A percentile compares a stretch with the other conserved stretches of the same genome.
These are phyloP conservation scores for Picea glauca DNA, from an alignment of 75 land plant species.

Conservation along the genomic window DNA sequence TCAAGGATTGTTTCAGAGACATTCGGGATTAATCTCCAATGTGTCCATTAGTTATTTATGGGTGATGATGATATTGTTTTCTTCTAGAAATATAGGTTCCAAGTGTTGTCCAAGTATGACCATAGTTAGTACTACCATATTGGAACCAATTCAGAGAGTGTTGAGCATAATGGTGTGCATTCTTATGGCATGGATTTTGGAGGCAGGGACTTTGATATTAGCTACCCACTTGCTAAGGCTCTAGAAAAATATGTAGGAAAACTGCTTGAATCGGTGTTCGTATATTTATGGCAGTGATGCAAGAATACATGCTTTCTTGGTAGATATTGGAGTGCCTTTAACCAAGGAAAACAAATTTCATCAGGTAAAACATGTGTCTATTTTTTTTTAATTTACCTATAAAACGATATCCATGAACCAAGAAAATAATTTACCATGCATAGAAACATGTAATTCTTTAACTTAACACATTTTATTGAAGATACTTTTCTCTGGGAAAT, in stretches of 20 bases:
- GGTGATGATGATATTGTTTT: slow-evolving; percentile 58
- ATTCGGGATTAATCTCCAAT: slow-evolving; percentile 26
- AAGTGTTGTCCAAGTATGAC: slow-evolving; percentile 36
- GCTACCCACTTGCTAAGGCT: slow-evolving; percentile 50
- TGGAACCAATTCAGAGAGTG: slow-evolving; percentile 51
- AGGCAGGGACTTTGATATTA: slow-evolving; percentile 78
- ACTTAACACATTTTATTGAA: too few relatives aligned
- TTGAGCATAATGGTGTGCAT: slow-evolving; percentile 45
- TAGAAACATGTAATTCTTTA: too few relatives aligned
- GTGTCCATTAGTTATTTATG: slow-evolving; percentile 61
- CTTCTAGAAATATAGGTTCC: slow-evolving; percentile 33
- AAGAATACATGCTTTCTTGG: slow-evolving; percentile 73
- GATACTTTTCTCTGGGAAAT: too few relatives aligned
- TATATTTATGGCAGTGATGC: slow-evolving; percentile 76
- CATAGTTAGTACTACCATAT: slow-evolving; percentile 32
- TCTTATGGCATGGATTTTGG: slow-evolving; percentile 74
- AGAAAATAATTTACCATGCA: too few relatives aligned
- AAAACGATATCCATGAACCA: too few relatives aligned
- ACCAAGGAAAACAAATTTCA: slow-evolving; percentile 77
- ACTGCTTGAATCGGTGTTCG: slow-evolving; percentile 60
- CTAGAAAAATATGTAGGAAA: slow-evolving; percentile 56
- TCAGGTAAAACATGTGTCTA: slow-evolving; percentile 31
- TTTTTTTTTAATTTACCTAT: too few relatives aligned
- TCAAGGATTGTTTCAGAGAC: slow-evolving; percentile 71
- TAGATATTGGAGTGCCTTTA: slow-evolving; percentile 79